Evolutionary conservation across 2,329 filamentous ascomycete genomes (phyloP).

Genomic region (Claviceps africana): DNA sequence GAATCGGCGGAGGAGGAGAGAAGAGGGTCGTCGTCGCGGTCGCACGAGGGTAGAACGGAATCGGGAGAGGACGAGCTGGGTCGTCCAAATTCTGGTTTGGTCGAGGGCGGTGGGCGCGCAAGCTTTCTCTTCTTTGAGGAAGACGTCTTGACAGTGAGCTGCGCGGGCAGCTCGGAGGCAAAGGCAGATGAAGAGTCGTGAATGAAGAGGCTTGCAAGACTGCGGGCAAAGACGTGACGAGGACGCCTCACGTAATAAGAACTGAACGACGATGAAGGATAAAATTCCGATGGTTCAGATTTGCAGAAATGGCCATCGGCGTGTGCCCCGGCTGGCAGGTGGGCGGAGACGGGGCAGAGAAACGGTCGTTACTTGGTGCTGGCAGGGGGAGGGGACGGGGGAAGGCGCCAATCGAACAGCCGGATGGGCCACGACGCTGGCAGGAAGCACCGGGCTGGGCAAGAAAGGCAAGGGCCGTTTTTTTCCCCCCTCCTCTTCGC

Average conservation of each 20-base stretch:
- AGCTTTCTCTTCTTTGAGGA: constrained; percentile 62
- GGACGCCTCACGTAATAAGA: constrained; percentile 4
- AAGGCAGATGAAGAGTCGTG: constrained; percentile 4
- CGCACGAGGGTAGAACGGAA: constrained; percentile 37
- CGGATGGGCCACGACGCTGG: neutral
- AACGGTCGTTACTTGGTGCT: neutral
- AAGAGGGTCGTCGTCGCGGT: constrained; percentile 33
- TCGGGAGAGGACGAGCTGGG: constrained; percentile 27
- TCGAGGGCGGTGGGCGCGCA: constrained; percentile 27
- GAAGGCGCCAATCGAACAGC: neutral
- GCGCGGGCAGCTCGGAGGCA: constrained; percentile 42
- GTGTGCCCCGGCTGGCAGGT: neutral
- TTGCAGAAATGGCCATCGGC: neutral
- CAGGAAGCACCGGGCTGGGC: neutral
- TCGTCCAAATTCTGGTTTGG: constrained; percentile 25
- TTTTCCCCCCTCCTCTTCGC: no score
- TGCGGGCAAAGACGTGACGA: constrained; percentile 1
- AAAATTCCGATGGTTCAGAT: neutral
- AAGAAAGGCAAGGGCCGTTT: neutral
- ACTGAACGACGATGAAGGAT: neutral
- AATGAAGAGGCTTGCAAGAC: constrained; percentile 2
- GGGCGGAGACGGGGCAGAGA: neutral
- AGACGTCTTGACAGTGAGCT: constrained; percentile 60
- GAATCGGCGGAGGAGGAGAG: constrained; percentile 35
- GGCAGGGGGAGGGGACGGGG: no score